Percentiles rank a stretch among this genome's conserved stretches.
Evolutionary conservation across 768 basidiomycete genomes (phyloP).

Genomic region (Chalciporus piperatus): DNA sequence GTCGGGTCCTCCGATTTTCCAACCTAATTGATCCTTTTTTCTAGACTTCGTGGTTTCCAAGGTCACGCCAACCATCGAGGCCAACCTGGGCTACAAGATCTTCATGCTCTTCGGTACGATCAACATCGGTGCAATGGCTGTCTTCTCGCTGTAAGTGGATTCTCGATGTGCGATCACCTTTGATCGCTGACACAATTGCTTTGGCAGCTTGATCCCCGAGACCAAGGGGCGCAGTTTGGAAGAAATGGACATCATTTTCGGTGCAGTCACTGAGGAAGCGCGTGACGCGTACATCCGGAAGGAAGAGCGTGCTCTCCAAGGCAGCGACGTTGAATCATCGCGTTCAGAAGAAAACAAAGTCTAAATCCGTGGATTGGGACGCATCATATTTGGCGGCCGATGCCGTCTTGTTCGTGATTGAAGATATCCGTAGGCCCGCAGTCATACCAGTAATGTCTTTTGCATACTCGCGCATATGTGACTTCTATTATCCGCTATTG

Average conservation of each 20-base stretch:
- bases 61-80: constrained; percentile 62
- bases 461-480: too few relatives aligned
- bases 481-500: too few relatives aligned
- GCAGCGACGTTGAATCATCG: constrained; percentile 1
- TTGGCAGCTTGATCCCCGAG: constrained; percentile 52
- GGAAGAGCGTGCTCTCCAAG: constrained; percentile 35
- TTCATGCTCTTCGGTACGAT: constrained; percentile 77
- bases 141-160: constrained; percentile 56
- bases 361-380: background rate
- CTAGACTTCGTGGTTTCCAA: constrained; percentile 72
- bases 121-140: constrained; percentile 67
- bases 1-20: too few relatives aligned
- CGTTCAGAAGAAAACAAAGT: constrained; percentile 6
- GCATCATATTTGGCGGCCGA: too few relatives aligned
- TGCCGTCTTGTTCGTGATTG: too few relatives aligned
- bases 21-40: background rate
- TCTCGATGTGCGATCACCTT: background rate
- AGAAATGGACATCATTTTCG: constrained; percentile 59
- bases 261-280: constrained; percentile 51
- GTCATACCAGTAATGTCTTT: too few relatives aligned
- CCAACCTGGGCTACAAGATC: constrained; percentile 65
- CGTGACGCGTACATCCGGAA: constrained; percentile 52
- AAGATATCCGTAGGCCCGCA: too few relatives aligned
- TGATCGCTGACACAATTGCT: background rate
- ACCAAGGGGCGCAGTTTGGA: constrained; percentile 57